Conservation (phyloP, 2,329 filamentous ascomycete species). For the Aspergillus terreus region DNA sequence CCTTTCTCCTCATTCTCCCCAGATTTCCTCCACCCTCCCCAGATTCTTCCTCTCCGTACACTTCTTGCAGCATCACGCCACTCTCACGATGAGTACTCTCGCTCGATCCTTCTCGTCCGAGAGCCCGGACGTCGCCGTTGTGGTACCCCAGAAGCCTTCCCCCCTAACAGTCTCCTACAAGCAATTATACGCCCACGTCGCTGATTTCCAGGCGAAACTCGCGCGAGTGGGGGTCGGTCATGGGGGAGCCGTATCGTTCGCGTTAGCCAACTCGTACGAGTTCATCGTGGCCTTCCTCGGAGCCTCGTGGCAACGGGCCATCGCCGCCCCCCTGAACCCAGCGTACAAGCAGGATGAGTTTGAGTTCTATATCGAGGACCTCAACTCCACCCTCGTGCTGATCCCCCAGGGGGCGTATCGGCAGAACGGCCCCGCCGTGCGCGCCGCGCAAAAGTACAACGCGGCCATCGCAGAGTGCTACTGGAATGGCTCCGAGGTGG, state of each 20-base stretch:
- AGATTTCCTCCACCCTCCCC: no score
- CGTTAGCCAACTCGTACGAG: slow-evolving; percentile 78
- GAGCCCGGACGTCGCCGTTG: slow-evolving; percentile 60
- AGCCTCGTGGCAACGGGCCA: slow-evolving; percentile 76
- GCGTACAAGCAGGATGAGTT: slow-evolving; percentile 88
- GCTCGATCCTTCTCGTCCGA: slow-evolving; percentile 54
- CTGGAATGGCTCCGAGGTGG: slow-evolving; percentile 68
- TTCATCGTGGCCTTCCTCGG: slow-evolving; percentile 85
- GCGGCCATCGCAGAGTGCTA: slow-evolving; percentile 85
- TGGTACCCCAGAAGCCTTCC: slow-evolving; percentile 63
- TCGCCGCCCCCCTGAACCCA: slow-evolving; percentile 82
- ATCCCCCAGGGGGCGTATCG: slow-evolving; percentile 69
- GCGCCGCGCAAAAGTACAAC: slow-evolving; percentile 72
- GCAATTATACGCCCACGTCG: slow-evolving; percentile 63
- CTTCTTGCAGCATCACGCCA: background rate
- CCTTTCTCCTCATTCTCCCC: no score
- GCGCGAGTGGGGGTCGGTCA: slow-evolving; percentile 68
- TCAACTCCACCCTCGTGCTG: slow-evolving; percentile 73
- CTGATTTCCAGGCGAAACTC: slow-evolving; percentile 71
- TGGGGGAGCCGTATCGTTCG: slow-evolving; percentile 73
- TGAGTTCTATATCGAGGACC: slow-evolving; percentile 86
- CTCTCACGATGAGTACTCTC: slow-evolving; percentile 41
- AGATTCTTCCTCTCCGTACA: no score
- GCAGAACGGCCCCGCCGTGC: slow-evolving; percentile 66
- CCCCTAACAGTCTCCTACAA: slow-evolving; percentile 67